Conservation (phyloP, 345 rosid species). For the Syzygium aqueum region DNA sequence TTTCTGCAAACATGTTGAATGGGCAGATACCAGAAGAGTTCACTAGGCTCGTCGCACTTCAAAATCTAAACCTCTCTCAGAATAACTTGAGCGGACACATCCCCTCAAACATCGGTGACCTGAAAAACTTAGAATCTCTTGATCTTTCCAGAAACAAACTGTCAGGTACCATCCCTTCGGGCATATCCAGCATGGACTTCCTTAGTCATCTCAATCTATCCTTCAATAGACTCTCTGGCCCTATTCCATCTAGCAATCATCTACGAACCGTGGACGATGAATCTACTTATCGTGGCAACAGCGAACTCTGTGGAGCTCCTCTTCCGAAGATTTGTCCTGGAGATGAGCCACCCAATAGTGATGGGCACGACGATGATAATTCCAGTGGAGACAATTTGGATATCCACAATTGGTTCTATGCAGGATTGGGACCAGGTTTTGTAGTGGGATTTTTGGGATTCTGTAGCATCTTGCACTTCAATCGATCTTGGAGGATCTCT, state of each 20-base stretch:
- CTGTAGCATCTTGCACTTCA: background rate
- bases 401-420: background rate
- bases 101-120: background rate
- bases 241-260: background rate
- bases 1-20: background rate
- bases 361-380: background rate
- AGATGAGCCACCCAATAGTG: background rate
- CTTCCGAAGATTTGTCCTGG: background rate
- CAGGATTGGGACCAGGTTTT: background rate
- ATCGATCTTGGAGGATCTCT: background rate
- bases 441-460: background rate
- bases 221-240: background rate
- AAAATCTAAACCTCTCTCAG: background rate
- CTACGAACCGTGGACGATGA: background rate
- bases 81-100: background rate
- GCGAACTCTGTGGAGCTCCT: background rate
- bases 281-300: background rate
- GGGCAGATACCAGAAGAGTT: background rate
- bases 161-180: background rate
- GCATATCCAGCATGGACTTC: background rate
- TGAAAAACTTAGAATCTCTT: background rate
- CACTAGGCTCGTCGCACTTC: rapidly evolving
- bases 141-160: background rate
- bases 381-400: background rate
- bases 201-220: background rate